Percentiles rank a stretch among this genome's conserved stretches.
Evolutionary conservation across 495 filamentous ascomycete species (phyloP).

Genomic region (Talaromyces thailandensis): DNA sequence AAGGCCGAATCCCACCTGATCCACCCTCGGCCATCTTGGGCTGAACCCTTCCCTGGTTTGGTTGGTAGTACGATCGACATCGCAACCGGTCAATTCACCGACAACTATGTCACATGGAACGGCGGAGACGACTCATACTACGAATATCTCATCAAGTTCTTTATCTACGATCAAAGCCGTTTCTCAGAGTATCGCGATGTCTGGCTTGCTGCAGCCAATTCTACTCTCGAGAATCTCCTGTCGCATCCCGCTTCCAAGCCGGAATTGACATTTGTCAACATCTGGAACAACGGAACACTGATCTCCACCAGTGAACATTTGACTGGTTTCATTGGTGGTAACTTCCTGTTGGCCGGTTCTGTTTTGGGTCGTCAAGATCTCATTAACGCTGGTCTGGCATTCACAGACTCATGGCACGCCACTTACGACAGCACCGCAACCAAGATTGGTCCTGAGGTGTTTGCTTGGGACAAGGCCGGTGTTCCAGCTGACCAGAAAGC

Average conservation of each 20-base stretch:
- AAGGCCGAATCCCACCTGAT: slow-evolving; percentile 66
- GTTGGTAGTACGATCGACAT: slow-evolving; percentile 62
- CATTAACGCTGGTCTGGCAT: slow-evolving; percentile 62
- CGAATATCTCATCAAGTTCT: slow-evolving; percentile 95
- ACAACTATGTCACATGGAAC: slow-evolving; percentile 67
- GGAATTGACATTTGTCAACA: slow-evolving; percentile 67
- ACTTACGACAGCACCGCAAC: slow-evolving; percentile 64
- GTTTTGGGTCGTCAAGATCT: slow-evolving; percentile 55
- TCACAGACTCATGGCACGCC: slow-evolving; percentile 65
- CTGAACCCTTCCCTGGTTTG: slow-evolving; percentile 70
- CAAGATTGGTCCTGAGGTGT: slow-evolving; percentile 71
- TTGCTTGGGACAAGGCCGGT: slow-evolving; percentile 53
- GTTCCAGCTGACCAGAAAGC: slow-evolving; percentile 37
- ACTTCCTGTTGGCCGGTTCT: slow-evolving; percentile 77
- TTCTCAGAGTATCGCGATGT: slow-evolving; percentile 58
- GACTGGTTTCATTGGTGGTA: slow-evolving; percentile 81
- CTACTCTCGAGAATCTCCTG: slow-evolving; percentile 60
- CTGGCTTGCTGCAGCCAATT: slow-evolving; percentile 73
- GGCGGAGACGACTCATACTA: slow-evolving; percentile 79
- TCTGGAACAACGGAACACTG: slow-evolving; percentile 45
- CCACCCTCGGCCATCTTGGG: slow-evolving; percentile 48
- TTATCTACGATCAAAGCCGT: slow-evolving; percentile 62
- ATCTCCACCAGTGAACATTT: slow-evolving; percentile 53
- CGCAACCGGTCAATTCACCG: slow-evolving; percentile 53
- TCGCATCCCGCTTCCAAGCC: slow-evolving; percentile 62